Percentiles rank a stretch among this genome's conserved stretches.
Conservation (phyloP, 2,329 filamentous ascomycete genomes). For the Xylaria hypoxylon region DNA sequence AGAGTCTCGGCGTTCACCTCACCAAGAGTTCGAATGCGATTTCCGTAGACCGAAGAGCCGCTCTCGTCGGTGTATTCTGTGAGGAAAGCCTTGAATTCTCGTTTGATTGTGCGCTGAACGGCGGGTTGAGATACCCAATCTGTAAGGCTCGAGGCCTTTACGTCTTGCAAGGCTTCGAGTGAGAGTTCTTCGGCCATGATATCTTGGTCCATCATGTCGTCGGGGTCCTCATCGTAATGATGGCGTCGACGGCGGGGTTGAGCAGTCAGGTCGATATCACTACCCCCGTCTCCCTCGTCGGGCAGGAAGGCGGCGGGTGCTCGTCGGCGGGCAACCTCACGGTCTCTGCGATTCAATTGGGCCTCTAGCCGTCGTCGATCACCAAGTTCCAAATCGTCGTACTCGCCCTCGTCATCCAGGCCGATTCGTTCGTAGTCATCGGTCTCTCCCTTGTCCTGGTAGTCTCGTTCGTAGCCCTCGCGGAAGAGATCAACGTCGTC, state of each 20-base stretch:
- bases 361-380: conserved; percentile 77
- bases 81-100: conserved; percentile 97
- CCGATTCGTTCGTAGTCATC: conserved; percentile 78
- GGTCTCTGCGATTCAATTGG: conserved; percentile 78
- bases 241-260: conserved; percentile 88
- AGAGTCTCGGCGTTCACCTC: conserved; percentile 96
- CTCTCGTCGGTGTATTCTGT: conserved; percentile 94
- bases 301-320: conserved; percentile 80
- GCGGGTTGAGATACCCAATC: conserved; percentile 94
- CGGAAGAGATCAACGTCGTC: conserved; percentile 84
- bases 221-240: conserved; percentile 92
- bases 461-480: conserved; percentile 78
- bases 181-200: conserved; percentile 97
- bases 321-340: conserved; percentile 74
- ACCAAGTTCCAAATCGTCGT: conserved; percentile 74
- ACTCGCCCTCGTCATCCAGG: conserved; percentile 83
- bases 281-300: conserved; percentile 84
- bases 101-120: conserved; percentile 91
- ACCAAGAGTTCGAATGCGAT: conserved; percentile 93
- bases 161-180: conserved; percentile 88
- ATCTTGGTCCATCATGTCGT: conserved; percentile 91
- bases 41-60: conserved; percentile 93
- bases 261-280: conserved; percentile 83
- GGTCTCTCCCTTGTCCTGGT: conserved; percentile 72
- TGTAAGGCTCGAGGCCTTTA: conserved; percentile 91